A percentile compares a stretch with the other conserved stretches of the same genome.
Conservation (phyloP, 2,329 filamentous ascomycete species). For the Verticillium albo-atrum region DNA sequence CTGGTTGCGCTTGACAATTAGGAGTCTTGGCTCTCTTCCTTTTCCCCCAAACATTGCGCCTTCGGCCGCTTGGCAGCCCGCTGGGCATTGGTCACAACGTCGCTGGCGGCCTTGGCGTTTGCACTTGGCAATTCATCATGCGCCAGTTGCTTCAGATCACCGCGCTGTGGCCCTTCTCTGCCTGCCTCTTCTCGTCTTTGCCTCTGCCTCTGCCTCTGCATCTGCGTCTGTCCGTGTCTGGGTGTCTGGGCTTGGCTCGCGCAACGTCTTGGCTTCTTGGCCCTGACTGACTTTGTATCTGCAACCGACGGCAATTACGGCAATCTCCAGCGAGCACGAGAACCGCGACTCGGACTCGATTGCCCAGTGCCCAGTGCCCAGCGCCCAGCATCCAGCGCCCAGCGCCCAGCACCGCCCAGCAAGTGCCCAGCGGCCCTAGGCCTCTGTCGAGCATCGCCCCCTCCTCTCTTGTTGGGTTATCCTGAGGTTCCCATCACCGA, state of each 20-base stretch:
- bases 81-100: background rate
- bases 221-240: background rate
- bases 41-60: background rate
- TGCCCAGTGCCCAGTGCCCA: background rate
- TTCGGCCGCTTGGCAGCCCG: background rate
- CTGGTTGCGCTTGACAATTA: background rate
- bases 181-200: background rate
- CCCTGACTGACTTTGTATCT: background rate
- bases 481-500: background rate
- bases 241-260: background rate
- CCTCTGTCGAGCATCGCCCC: background rate
- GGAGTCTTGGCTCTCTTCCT: background rate
- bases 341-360: background rate
- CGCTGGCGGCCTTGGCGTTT: background rate
- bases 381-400: background rate
- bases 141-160: background rate
- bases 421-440: background rate
- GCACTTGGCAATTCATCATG: conserved; percentile 1
- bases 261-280: background rate
- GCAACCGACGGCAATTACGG: background rate
- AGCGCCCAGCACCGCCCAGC: background rate
- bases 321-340: background rate
- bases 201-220: background rate
- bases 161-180: background rate
- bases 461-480: background rate